Evolutionary conservation across 129 eudicot species (phyloP).

Genomic region (Pittosporum tobira): DNA sequence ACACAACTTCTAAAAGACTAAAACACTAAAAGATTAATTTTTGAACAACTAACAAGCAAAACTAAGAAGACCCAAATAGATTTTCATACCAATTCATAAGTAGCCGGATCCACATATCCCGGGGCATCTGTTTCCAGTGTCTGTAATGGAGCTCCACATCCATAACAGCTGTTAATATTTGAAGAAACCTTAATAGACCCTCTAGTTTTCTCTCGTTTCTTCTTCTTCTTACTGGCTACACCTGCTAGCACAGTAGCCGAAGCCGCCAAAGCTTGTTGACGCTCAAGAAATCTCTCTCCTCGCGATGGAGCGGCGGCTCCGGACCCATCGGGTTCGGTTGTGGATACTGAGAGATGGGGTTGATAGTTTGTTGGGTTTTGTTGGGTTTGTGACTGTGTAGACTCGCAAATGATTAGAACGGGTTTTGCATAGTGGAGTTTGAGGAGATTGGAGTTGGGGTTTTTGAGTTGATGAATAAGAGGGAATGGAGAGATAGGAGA

Average conservation of each 20-base stretch:
- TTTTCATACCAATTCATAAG: constrained; percentile 59
- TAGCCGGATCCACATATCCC: constrained; percentile 76
- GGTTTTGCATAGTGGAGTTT: constrained; percentile 30
- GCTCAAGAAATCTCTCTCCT: constrained; percentile 64
- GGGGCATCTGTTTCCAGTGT: constrained; percentile 63
- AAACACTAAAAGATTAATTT: background rate
- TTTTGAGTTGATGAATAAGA: constrained; percentile 19
- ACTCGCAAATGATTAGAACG: constrained; percentile 33
- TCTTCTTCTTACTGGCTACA: constrained; percentile 37
- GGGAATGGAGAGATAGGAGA: constrained; percentile 34
- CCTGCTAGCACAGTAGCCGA: constrained; percentile 24
- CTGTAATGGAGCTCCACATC: constrained; percentile 96
- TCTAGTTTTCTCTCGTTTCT: constrained; percentile 31
- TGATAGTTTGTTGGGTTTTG: constrained; percentile 12
- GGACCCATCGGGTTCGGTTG: constrained; percentile 46
- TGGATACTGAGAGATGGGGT: constrained; percentile 17
- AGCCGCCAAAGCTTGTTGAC: constrained; percentile 45
- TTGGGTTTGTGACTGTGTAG: constrained; percentile 20
- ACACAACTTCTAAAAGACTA: background rate
- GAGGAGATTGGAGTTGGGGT: constrained; percentile 12
- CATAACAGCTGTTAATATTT: constrained; percentile 47
- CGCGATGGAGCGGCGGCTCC: constrained; percentile 89
- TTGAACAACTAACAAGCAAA: background rate
- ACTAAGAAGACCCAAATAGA: background rate
- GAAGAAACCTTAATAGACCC: constrained; percentile 30